Percentiles rank a stretch among this genome's conserved stretches.
Evolutionary conservation across 768 basidiomycete species (phyloP).

Genomic region (Rhizopogon rudus): DNA sequence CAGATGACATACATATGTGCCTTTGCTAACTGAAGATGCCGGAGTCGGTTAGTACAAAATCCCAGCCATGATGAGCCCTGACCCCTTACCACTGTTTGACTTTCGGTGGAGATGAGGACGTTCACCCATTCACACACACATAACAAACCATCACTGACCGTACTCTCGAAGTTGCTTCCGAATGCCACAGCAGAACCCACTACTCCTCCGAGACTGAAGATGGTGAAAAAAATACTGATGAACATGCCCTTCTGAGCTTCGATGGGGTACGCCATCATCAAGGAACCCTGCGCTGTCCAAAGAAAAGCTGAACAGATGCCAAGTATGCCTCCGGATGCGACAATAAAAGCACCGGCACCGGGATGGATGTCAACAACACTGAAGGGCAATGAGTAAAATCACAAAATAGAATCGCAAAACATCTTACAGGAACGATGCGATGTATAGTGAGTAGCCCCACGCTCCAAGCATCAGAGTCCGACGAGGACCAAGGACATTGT

Average conservation of each 20-base stretch:
- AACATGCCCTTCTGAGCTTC: conserved; percentile 68
- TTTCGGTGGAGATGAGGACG: conserved; percentile 4
- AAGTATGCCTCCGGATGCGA: conserved; percentile 62
- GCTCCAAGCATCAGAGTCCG: conserved; percentile 67
- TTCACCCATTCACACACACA: not conserved
- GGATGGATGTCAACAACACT: conserved; percentile 67
- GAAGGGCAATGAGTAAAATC: not conserved
- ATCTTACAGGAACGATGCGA: conserved; percentile 60
- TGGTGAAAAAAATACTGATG: conserved; percentile 72
- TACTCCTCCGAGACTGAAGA: conserved; percentile 73
- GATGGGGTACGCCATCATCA: conserved; percentile 76
- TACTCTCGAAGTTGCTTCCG: conserved; percentile 47
- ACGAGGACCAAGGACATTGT: conserved; percentile 68
- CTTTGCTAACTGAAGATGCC: conserved; percentile 44
- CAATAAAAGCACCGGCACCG: conserved; percentile 51
- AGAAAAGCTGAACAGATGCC: conserved; percentile 62
- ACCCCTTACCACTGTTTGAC: conserved; percentile 20
- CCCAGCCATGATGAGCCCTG: not conserved
- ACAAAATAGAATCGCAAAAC: not conserved
- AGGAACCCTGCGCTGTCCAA: conserved; percentile 73
- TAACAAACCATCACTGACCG: not conserved
- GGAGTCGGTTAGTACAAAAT: conserved; percentile 18
- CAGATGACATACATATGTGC: conserved; percentile 53
- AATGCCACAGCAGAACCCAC: conserved; percentile 70
- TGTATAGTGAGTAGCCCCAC: conserved; percentile 66